A percentile compares a stretch with the other conserved stretches of the same genome.
Conservation (phyloP, 106 monocot species). For the Dioscorea zingiberensis region DNA sequence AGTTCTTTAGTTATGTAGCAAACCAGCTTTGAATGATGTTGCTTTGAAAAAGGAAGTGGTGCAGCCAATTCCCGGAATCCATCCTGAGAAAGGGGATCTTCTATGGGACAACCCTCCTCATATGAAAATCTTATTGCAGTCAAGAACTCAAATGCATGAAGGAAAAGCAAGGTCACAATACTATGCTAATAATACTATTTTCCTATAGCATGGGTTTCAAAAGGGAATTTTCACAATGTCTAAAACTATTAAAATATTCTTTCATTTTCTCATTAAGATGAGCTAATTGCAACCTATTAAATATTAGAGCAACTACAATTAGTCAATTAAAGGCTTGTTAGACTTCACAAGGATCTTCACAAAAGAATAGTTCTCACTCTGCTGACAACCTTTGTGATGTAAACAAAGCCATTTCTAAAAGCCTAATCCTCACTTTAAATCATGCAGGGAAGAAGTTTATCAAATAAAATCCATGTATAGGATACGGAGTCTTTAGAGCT, state of each 20-base stretch:
- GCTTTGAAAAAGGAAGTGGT: slow-evolving; percentile 79
- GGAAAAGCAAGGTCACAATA: no score
- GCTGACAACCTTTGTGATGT: no score
- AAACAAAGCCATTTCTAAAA: no score
- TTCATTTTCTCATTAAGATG: background rate
- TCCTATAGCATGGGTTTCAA: no score
- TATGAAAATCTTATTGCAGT: slow-evolving; percentile 57
- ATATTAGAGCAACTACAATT: no score
- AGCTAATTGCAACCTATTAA: background rate
- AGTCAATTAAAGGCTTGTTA: no score
- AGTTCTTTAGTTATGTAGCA: slow-evolving; percentile 91
- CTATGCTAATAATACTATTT: no score
- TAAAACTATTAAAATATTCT: background rate
- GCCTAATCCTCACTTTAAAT: no score
- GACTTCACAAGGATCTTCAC: no score
- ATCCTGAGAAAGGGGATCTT: slow-evolving; percentile 86
- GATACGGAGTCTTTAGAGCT: slow-evolving; percentile 88
- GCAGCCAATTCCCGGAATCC: slow-evolving; percentile 73
- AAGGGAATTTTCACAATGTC: background rate
- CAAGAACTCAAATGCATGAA: no score
- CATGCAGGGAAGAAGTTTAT: no score
- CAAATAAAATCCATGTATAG: slow-evolving; percentile 8
- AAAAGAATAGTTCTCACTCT: no score
- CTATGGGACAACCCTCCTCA: slow-evolving; percentile 72
- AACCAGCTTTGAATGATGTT: slow-evolving; percentile 90